Conservation (phyloP, 192 early-diverging fungal species). For the Coemansia sp. region DNA sequence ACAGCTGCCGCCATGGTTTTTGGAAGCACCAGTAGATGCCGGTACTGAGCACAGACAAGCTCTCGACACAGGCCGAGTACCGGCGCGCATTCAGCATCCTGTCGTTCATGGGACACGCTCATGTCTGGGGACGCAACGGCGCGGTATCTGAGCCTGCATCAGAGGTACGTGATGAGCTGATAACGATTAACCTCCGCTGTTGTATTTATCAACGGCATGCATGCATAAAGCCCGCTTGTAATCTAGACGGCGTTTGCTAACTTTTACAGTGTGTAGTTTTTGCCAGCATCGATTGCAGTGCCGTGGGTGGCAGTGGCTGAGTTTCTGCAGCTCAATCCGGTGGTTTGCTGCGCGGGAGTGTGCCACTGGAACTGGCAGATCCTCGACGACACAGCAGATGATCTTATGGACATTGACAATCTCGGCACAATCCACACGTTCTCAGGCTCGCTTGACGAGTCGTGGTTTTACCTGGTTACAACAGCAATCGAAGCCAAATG, state of each 20-base stretch:
- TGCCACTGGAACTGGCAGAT: slow-evolving; percentile 90
- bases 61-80: slow-evolving; percentile 68
- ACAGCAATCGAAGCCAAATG: slow-evolving; percentile 84
- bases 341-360: slow-evolving; percentile 82
- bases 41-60: slow-evolving; percentile 61
- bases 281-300: slow-evolving; percentile 76
- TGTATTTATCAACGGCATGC: neutral
- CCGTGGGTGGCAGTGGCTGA: slow-evolving; percentile 79
- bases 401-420: slow-evolving; percentile 72
- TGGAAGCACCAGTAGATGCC: slow-evolving; percentile 63
- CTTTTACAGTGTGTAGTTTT: slow-evolving; percentile 26
- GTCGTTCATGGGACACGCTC: slow-evolving; percentile 86
- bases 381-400: slow-evolving; percentile 69
- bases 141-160: slow-evolving; percentile 54
- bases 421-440: slow-evolving; percentile 80
- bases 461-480: slow-evolving; percentile 95
- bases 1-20: neutral
- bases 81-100: slow-evolving; percentile 85
- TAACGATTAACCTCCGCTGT: neutral
- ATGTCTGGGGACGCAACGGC: slow-evolving; percentile 87
- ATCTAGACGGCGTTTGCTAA: neutral
- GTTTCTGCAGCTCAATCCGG: slow-evolving; percentile 78
- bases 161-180: slow-evolving; percentile 55
- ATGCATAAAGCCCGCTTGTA: no score
- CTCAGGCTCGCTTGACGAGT: slow-evolving; percentile 86